phyloP scores from a whole-genome alignment of 75 land plant species.

The Selaginella moellendorffii region DNA sequence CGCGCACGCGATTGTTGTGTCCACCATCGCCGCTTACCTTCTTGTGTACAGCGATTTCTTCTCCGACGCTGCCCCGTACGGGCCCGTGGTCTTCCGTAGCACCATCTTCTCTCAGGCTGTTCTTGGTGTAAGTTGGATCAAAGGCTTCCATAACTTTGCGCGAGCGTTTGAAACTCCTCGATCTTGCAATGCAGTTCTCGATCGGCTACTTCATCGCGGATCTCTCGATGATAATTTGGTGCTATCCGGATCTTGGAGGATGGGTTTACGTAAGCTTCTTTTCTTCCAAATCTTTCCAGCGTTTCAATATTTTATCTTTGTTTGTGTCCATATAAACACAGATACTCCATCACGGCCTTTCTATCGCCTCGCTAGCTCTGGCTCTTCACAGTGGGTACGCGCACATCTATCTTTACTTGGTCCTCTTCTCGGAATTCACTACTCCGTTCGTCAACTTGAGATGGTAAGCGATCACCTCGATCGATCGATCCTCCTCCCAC shows the following conservation, averaged over 20 bases:
- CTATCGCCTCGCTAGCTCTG: conserved; percentile 42
- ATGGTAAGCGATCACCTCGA: conserved; percentile 31
- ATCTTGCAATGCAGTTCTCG: conserved; percentile 48
- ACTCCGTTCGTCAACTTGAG: conserved; percentile 80
- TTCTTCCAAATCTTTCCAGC: too few species aligned
- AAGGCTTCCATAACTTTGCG: background rate
- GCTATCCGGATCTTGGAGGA: conserved; percentile 70
- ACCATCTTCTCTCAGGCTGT: conserved; percentile 1
- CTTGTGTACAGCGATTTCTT: conserved; percentile 4
- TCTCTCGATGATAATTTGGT: conserved; percentile 60
- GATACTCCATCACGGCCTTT: conserved; percentile 57
- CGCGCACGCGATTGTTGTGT: conserved; percentile 3
- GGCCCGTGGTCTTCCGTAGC: conserved; percentile 4
- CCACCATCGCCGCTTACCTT: background rate
- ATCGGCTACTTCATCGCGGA: conserved; percentile 76
- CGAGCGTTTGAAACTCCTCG: background rate
- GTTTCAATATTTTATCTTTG: too few species aligned
- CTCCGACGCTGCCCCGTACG: background rate
- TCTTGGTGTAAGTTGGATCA: background rate
- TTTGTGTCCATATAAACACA: too few species aligned
- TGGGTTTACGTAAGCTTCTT: conserved; percentile 89
- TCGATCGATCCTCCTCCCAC: background rate
- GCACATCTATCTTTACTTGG: conserved; percentile 57
- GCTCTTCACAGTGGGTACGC: conserved; percentile 50
- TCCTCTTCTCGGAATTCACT: conserved; percentile 60